phyloP scores from a whole-genome alignment of 2,329 filamentous ascomycete genomes.

The Penicillium digitatum region DNA sequence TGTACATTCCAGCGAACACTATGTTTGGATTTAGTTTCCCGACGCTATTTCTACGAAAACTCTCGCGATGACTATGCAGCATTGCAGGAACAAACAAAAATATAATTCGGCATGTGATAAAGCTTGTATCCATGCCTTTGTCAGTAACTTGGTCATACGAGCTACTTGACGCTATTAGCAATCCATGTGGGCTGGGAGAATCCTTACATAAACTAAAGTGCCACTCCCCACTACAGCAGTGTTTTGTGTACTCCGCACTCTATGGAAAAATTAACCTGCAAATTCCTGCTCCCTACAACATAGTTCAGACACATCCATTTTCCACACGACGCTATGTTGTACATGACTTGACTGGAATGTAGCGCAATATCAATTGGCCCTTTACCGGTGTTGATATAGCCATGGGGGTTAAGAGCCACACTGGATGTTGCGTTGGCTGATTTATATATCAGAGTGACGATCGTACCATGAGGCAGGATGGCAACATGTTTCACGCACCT shows the following conservation, averaged over 20 bases:
- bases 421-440: rapidly evolving
- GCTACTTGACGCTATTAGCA: not conserved
- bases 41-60: not conserved
- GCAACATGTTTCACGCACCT: not conserved
- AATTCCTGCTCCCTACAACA: not conserved
- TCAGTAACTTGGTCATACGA: not conserved
- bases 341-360: not conserved
- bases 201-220: not conserved
- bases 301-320: not conserved
- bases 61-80: too few relatives aligned
- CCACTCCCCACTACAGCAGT: not conserved
- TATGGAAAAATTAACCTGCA: not conserved
- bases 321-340: not conserved
- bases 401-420: not conserved
- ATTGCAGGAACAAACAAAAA: not conserved
- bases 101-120: not conserved
- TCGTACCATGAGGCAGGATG: too few relatives aligned
- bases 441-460: too few relatives aligned
- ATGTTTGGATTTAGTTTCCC: not conserved
- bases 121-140: not conserved
- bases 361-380: too few relatives aligned
- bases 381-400: too few relatives aligned
- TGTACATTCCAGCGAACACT: not conserved
- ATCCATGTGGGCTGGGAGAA: not conserved
- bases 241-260: too few relatives aligned